Evolutionary conservation across 2,329 filamentous ascomycete genomes (phyloP).

Genomic region (Dothiorella sarmentorum): DNA sequence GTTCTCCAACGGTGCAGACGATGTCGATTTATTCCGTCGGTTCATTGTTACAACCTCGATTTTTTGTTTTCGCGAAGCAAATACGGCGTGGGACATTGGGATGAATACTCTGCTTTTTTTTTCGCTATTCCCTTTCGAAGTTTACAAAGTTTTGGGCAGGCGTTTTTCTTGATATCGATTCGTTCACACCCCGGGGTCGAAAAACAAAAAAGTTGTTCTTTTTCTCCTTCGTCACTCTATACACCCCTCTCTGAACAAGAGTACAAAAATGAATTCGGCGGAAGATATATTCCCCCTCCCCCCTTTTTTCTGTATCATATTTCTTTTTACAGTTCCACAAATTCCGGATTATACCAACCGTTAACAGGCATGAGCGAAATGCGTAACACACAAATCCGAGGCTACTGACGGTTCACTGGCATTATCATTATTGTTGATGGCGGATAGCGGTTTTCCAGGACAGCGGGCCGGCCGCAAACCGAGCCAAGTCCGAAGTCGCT

Average conservation of each 20-base stretch:
- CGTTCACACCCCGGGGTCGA: not conserved
- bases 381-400: no score
- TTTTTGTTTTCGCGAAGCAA: not conserved
- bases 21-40: not conserved
- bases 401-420: no score
- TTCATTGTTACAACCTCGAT: not conserved
- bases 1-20: not conserved
- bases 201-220: conserved; percentile 13
- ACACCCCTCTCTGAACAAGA: not conserved
- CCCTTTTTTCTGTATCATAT: not conserved
- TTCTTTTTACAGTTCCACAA: not conserved
- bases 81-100: conserved; percentile 5
- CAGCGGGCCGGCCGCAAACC: no score
- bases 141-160: conserved; percentile 1
- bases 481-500: no score
- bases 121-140: conserved; percentile 11
- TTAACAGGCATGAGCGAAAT: no score
- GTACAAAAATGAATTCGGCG: conserved; percentile 8
- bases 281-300: not conserved
- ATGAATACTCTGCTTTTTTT: conserved; percentile 5
- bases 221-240: not conserved
- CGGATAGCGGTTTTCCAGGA: no score
- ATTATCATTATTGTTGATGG: no score
- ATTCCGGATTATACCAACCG: no score
- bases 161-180: not conserved